Conservation (phyloP, 1,284 basidiomycete genomes). For the Cryptococcus amylolentus region DNA sequence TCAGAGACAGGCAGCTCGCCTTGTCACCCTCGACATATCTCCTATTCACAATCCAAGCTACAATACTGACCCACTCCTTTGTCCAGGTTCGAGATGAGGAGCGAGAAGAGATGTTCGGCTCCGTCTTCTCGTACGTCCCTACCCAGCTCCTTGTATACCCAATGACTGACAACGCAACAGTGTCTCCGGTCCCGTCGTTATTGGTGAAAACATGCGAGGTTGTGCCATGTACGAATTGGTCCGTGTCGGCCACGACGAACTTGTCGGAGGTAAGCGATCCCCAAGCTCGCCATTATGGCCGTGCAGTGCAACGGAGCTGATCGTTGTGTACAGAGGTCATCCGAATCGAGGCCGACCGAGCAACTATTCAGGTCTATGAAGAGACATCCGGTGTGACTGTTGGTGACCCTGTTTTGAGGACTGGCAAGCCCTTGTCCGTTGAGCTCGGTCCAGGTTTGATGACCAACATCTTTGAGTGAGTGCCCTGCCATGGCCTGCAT, state of each 20-base stretch:
- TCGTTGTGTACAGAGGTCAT: conserved; percentile 72
- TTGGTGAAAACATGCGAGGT: conserved; percentile 94
- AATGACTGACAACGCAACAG: conserved; percentile 48
- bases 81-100: conserved; percentile 75
- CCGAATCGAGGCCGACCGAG: conserved; percentile 91
- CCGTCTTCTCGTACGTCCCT: conserved; percentile 62
- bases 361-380: conserved; percentile 99
- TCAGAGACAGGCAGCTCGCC: not conserved
- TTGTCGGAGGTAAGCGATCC: conserved; percentile 73
- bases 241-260: conserved; percentile 91
- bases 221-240: conserved; percentile 95
- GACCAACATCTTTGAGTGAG: conserved; percentile 89
- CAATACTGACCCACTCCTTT: conserved; percentile 1
- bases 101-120: conserved; percentile 79
- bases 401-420: conserved; percentile 94
- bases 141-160: not conserved
- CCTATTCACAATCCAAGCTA: not conserved
- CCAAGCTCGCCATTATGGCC: not conserved
- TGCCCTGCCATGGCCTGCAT: not conserved
- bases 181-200: conserved; percentile 93
- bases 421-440: conserved; percentile 95
- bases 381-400: conserved; percentile 97
- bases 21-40: not conserved
- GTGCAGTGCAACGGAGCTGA: not conserved
- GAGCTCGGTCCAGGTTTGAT: conserved; percentile 96